Evolutionary conservation across 208 protist species (phyloP), one percentile per base, ranked within the genome.

Genomic region (Kentomonas sorsogonicus): DNA sequence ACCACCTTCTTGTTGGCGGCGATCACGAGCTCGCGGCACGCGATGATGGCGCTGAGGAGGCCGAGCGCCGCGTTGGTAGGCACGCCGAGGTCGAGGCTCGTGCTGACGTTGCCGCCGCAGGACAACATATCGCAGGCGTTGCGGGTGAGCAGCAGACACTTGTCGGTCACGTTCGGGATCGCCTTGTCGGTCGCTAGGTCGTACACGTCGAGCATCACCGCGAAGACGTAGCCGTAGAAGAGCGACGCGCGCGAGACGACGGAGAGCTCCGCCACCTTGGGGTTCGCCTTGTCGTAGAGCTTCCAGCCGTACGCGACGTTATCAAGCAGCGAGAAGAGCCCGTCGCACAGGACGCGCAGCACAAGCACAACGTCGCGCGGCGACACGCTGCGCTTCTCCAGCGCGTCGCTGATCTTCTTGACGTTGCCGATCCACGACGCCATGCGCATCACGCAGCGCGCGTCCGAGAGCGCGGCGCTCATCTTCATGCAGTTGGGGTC

Each of bases 61-160:
- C 67, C 74, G 11, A 94, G 73, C n/a, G 60, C 40, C 18, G 74
- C 60, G 11, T 52, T 62, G 39, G 60, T 79, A 50, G 56, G 22
- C 0, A 61, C 72, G 20, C 78, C 83, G 23, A 84, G 63, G 48
- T 83, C 66, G n/a, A n/a, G n/a, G 29, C 75, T 40, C 34, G 34
- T 46, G 43, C 40, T 73, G 22, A 75, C 75, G 50, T 83, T 84
- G 55, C 78, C 73, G 18, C 83, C 52, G 51, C 74, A 64, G 0
- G 82, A 83, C 3, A 91, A 44, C 69, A 91, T 76, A 38, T 91
- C 87, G 52, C 75, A 91, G 13, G 71, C 33, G 53, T 88, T 86
- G 47, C 83, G 80, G 5, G 75, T 72, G 36, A 91, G 50, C 18
- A 72, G 57, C 10, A 91, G 62, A 29, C 36, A 74, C 13, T 69